A percentile compares a stretch with the other conserved stretches of the same genome.
phyloP scores from a whole-genome alignment of 306 rosid species.

The Cicer pinnatifidum region DNA sequence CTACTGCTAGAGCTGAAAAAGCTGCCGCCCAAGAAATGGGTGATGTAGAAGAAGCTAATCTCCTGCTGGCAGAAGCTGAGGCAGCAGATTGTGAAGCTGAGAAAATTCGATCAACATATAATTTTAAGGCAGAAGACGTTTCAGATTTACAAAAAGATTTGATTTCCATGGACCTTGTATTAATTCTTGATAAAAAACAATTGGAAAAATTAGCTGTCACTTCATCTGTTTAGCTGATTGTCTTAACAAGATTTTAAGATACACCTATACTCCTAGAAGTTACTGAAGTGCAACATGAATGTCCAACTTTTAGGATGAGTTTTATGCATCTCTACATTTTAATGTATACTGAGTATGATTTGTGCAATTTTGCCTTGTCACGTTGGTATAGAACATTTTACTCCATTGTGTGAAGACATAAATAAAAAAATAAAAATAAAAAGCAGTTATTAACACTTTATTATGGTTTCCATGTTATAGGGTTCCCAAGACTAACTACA shows the following conservation, averaged over 20 bases:
- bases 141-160: slow-evolving; percentile 56
- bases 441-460: too few relatives aligned
- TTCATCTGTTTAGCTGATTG: slow-evolving; percentile 39
- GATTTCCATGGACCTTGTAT: slow-evolving; percentile 75
- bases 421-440: too few relatives aligned
- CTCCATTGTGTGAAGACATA: too few relatives aligned
- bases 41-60: slow-evolving; percentile 73
- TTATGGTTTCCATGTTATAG: too few relatives aligned
- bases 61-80: slow-evolving; percentile 80
- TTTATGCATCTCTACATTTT: not conserved
- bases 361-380: not conserved
- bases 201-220: slow-evolving; percentile 66
- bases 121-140: slow-evolving; percentile 60
- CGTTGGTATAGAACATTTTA: too few relatives aligned
- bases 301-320: not conserved
- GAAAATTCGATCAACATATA: slow-evolving; percentile 60
- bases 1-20: slow-evolving; percentile 71
- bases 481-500: too few relatives aligned
- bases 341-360: slow-evolving; percentile 3
- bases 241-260: slow-evolving; percentile 30
- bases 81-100: slow-evolving; percentile 73
- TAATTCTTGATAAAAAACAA: slow-evolving; percentile 63
- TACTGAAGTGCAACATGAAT: slow-evolving; percentile 4
- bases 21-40: slow-evolving; percentile 73
- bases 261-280: slow-evolving; percentile 12